Evolutionary conservation across 2,329 filamentous ascomycete genomes (phyloP), one percentile per base, ranked within the genome.

Genomic region (Dothideomycetidae sp.): DNA sequence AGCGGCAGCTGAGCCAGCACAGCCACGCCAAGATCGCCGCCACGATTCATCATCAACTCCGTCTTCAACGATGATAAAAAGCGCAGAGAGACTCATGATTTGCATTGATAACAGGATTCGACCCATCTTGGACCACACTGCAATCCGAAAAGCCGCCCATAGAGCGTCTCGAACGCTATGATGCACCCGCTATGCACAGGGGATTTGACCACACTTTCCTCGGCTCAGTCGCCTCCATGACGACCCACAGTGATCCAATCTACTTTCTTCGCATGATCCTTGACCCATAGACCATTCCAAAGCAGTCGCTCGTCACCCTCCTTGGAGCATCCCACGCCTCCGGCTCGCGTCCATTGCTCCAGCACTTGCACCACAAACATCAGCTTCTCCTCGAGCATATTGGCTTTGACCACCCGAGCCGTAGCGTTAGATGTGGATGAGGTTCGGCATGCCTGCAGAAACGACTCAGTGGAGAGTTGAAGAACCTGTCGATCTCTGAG

Each of bases 381-480:
- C 40, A 88, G 69, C 62, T 88, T 88, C 48, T 66, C 67, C 21
- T 76, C 72, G 52, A 88, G 73, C 46, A 77, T 71, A 53, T 88
- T 88, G 29, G 78, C 76, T 13, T 71, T 68, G 0, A 81, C 77
- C 39, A 83, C 73, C 39, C 68, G 65, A 53, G 76, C 71, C 18
- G 44, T 37, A 4, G 31, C 29, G 10, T 44, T 40, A 12, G 37
- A 39, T 41, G 29, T 49, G 48, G 48, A 50, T 66, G 63, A 38
- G 64, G 60, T 45, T 61, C 61, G 40, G 36, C 57, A 62, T 34
- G 57, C 60, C 60, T 83, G 81, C 30, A 88, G 67, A 10, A 88
- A 64, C 3, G 78, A 79, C 51, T 81, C 77, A 5, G 84, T 59
- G 4, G 77, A 76, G 47, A 81, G 81, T 10, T 78, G 75, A 16